Conservation (phyloP, 1,284 basidiomycete genomes). For the Leccinum subrobustum region DNA sequence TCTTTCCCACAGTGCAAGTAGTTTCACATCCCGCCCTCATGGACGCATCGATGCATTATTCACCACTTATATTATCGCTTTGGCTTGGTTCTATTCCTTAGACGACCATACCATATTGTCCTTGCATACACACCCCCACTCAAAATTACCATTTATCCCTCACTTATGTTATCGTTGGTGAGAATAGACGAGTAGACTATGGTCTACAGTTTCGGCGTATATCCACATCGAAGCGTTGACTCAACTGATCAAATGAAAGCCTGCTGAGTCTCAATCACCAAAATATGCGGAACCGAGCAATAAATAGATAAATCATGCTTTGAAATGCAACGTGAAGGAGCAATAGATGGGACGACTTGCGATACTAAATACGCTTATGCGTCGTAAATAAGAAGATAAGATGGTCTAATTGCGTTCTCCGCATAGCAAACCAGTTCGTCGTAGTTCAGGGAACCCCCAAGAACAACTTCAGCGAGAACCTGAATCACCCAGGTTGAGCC, state of each 20-base stretch:
- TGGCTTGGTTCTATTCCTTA: conserved; percentile 33
- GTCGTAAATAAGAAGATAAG: conserved; percentile 62
- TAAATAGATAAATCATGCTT: conserved; percentile 15
- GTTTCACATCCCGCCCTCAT: conserved; percentile 18
- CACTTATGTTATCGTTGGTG: neutral
- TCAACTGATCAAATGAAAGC: neutral
- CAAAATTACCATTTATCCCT: conserved; percentile 21
- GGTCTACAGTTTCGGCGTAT: neutral
- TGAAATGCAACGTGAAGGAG: neutral
- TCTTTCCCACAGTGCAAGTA: conserved; percentile 17
- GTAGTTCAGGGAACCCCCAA: conserved; percentile 58
- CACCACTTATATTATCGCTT: conserved; percentile 21
- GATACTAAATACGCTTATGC: conserved; percentile 26
- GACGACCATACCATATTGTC: conserved; percentile 29
- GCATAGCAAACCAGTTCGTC: conserved; percentile 65
- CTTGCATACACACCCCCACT: conserved; percentile 31
- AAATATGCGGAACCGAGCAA: neutral
- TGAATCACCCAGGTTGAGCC: conserved; percentile 23
- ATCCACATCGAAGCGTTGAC: neutral
- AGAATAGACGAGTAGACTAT: neutral
- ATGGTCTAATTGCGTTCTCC: conserved; percentile 64
- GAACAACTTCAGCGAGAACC: conserved; percentile 53
- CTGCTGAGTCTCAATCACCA: neutral
- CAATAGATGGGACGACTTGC: neutral
- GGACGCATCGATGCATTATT: conserved; percentile 8